Evolutionary conservation across 768 basidiomycete species (phyloP).

Genomic region (Guyanaporus albipodus): DNA sequence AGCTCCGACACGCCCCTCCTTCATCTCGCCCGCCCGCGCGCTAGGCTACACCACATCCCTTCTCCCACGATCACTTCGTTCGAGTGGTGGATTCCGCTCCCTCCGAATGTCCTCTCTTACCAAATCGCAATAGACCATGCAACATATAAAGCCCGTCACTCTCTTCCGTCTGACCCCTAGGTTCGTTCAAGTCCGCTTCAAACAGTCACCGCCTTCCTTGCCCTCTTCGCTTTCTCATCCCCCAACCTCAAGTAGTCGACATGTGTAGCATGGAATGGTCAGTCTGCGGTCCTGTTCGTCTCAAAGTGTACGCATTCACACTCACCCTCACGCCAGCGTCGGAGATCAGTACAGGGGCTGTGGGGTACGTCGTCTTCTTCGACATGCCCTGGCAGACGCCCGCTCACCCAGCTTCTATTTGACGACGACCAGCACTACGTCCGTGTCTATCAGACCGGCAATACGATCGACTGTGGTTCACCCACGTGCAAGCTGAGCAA

Average conservation of each 20-base stretch:
- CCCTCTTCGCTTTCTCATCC: not conserved
- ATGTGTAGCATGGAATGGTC: slow-evolving; percentile 65
- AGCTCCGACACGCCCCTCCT: slow-evolving; percentile 15
- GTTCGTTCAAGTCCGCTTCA: not conserved
- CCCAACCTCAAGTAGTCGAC: slow-evolving; percentile 3
- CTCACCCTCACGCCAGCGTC: slow-evolving; percentile 23
- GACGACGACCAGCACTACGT: slow-evolving; percentile 53
- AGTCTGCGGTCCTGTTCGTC: slow-evolving; percentile 8
- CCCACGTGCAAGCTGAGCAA: slow-evolving; percentile 50
- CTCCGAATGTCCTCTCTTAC: slow-evolving; percentile 30
- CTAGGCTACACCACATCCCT: slow-evolving; percentile 9
- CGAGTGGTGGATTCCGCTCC: slow-evolving; percentile 24
- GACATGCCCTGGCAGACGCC: not conserved
- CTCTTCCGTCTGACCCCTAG: not conserved
- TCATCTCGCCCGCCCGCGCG: slow-evolving; percentile 3
- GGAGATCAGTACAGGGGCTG: slow-evolving; percentile 45
- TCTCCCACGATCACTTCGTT: slow-evolving; percentile 36
- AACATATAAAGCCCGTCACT: slow-evolving; percentile 27
- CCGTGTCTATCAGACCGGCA: slow-evolving; percentile 57
- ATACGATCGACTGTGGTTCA: slow-evolving; percentile 50
- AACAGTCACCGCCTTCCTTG: not conserved
- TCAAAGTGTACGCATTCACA: slow-evolving; percentile 4
- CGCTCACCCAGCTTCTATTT: slow-evolving; percentile 1
- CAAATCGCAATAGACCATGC: slow-evolving; percentile 23
- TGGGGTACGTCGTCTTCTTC: slow-evolving; percentile 27